Base-by-base conservation (phyloP, 2,329 filamentous ascomycete genomes). In the Sporothrix humicola region DNA sequence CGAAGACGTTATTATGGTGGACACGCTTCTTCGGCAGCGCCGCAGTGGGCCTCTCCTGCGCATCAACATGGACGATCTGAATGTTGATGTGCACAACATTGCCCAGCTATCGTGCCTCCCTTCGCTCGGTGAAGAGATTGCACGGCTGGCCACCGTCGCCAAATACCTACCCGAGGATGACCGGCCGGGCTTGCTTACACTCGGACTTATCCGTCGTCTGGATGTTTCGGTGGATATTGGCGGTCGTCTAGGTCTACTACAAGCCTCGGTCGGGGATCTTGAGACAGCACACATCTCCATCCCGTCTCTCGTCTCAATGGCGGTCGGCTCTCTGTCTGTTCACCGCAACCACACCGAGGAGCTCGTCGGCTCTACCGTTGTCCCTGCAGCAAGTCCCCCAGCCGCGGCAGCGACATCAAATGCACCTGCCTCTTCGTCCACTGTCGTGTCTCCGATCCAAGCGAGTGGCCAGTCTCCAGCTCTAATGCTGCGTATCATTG, bases 91-190 rank as follows among this genome's bases (percentile, higher is more conserved):
- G 17, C 85, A 86, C 8, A 89, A 90, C 75, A 82, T 93, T 54
- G 84, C 88, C 12, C 89, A 92, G 76, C 83, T 97, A 17, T 85
- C 88, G 10, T 88, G 89, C 58, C 84, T 99, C 15, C 88, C 91
- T 8, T 87, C 87, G 12, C 86, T 99, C 9, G 91, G 88, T 0
- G 91, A 93, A 76, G 96, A 99, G 78, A 81, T 98, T 68, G 87
- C 91, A 6, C 93, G 92, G 77, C 85, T 99, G 5, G 93, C 94
- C 0, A 95, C 91, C 0, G 94, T 99, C 37, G 89, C 95, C 7
- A 98, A 98, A 80, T 98, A 98, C 80, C 86, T 99, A 2, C 95
- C 96, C 0, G 95, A 99, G 77, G 96, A 99, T 81, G 95, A 99
- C 78, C 89, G 95, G 1, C 96, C 96, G 1, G 96, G 96, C 0